Conservation (phyloP, 176 grass and related monocot genomes). For the maize (Zea mays) region Zm-B73-REFERENCE-NAM-5.0 NC_050099.1:6373001-6373500, state of each 20-base stretch:
- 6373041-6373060: neutral
- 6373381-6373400: neutral
- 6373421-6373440: constrained; percentile 32
- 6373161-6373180: constrained; percentile 26
- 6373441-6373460: constrained; percentile 37
- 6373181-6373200: constrained; percentile 23
- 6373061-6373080: constrained; percentile 4
- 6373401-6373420: constrained; percentile 5
- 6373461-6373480: constrained; percentile 44
- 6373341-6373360: constrained; percentile 43
- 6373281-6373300: constrained; percentile 32
- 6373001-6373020: neutral
- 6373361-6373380: constrained; percentile 19
- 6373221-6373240: constrained; percentile 46
- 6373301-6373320: constrained; percentile 31
- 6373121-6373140: constrained; percentile 14
- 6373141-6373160: constrained; percentile 33
- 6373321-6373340: constrained; percentile 21
- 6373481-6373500: constrained; percentile 17
- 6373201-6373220: constrained; percentile 31
- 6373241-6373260: constrained; percentile 39
- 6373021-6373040: neutral
- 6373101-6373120: neutral
- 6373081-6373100: neutral
- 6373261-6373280: constrained; percentile 34